Evolutionary conservation across 164 flowering plant genomes (phyloP), one percentile per base, ranked within the genome.

Genomic region (Kalanchoe fedtschenkoi): DNA sequence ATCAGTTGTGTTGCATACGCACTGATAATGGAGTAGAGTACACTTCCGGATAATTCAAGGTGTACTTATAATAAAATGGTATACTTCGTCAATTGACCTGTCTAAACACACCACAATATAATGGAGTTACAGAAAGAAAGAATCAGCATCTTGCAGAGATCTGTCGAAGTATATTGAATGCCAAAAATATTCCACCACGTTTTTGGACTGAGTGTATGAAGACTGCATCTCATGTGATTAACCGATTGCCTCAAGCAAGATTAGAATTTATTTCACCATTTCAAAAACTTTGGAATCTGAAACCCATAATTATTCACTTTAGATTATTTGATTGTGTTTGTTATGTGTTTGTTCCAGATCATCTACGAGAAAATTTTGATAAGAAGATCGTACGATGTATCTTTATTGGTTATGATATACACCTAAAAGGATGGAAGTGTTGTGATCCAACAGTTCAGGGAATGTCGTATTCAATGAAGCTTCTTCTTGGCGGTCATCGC

Each of bases 141-240:
- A 35, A 60, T 38, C 26, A 44, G 14, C 62, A 37, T 26, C 26
- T 60, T 10, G 43, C 66, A 4, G 62, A 72, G 24, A 61, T 26
- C 2, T 66, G 64, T 47, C 30, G 56, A 17, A 65, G 63, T 29
- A 34, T 68, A 61, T 5, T 72, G 22, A 69, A 68, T 51, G 68
- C 60, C 5, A 72, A 65, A 34, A 68, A 71, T 46, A 64, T 68
- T 0, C 66, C 69, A 34, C 13, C 30, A 46, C n/a, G 58, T 2
- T 65, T 72, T 68, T 72, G 66, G 72, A 64, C 62, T 0, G 69
- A 68, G 37, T 33, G 34, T 33, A 58, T 1, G 61, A 54, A 54
- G 58, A 24, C 58, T 4, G 26, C 58, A 54, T 6, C 58, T 5
- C 17, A 54, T 24, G 32, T 54, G 0, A 54, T 54, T 30, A 54